Evolutionary conservation across 2,329 filamentous ascomycete genomes (phyloP).

Genomic region (Monosporascus sp.): DNA sequence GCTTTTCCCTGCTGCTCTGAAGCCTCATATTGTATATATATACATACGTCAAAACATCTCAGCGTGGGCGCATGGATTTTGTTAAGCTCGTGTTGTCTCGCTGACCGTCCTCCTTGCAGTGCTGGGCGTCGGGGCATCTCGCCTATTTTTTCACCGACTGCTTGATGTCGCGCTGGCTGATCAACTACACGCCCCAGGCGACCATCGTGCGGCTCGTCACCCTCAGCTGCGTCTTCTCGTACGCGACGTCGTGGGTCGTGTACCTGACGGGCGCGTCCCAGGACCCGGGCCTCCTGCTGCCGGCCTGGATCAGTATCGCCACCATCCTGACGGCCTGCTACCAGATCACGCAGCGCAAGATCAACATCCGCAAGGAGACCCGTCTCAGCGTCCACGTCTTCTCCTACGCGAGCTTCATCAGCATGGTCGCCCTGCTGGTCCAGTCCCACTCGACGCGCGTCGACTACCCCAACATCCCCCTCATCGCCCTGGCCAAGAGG

Average conservation of each 20-base stretch:
- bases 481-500: conserved; percentile 16
- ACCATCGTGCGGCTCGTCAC: conserved; percentile 75
- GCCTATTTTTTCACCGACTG: conserved; percentile 82
- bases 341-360: conserved; percentile 71
- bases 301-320: conserved; percentile 73
- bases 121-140: conserved; percentile 69
- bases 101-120: conserved; percentile 40
- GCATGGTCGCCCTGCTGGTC: conserved; percentile 62
- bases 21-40: background rate
- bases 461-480: conserved; percentile 46
- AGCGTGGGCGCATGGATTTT: background rate
- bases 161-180: conserved; percentile 79
- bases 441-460: conserved; percentile 60
- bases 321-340: conserved; percentile 70
- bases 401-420: conserved; percentile 70
- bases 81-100: background rate
- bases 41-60: background rate
- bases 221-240: conserved; percentile 68
- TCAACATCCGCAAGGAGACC: conserved; percentile 75
- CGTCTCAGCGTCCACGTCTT: conserved; percentile 73
- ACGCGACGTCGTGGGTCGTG: conserved; percentile 67
- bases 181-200: conserved; percentile 77
- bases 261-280: conserved; percentile 64
- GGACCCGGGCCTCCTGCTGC: conserved; percentile 65
- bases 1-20: background rate